A percentile compares a stretch with the other conserved stretches of the same genome.
Conservation (phyloP, 768 basidiomycete genomes). For the Mycena pura region DNA sequence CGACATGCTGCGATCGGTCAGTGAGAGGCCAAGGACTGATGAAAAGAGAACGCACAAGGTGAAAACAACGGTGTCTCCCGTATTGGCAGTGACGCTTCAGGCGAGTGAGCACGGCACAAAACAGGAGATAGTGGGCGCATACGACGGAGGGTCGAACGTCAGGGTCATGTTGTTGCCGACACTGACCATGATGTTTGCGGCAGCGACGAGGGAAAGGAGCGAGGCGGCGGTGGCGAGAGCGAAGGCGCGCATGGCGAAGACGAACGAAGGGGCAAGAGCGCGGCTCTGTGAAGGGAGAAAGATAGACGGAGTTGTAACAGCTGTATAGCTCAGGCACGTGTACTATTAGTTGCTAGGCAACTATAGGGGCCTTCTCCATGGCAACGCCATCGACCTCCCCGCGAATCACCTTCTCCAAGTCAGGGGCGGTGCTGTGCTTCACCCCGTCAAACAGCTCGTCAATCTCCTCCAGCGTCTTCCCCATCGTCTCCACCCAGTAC, state of each 20-base stretch:
- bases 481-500: slow-evolving; percentile 32
- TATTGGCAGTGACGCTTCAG: slow-evolving; percentile 30
- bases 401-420: slow-evolving; percentile 27
- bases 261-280: slow-evolving; percentile 1
- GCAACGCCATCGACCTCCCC: slow-evolving; percentile 4
- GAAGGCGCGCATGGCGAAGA: slow-evolving; percentile 21
- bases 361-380: not conserved
- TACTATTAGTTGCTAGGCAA: no score
- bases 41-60: slow-evolving; percentile 20
- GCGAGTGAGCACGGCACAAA: not conserved
- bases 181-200: slow-evolving; percentile 3
- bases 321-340: not conserved
- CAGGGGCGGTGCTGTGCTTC: slow-evolving; percentile 28
- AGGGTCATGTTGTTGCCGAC: slow-evolving; percentile 10
- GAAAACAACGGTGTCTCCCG: slow-evolving; percentile 23
- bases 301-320: no score
- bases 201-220: slow-evolving; percentile 10
- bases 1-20: slow-evolving; percentile 26
- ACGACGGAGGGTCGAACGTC: slow-evolving; percentile 13
- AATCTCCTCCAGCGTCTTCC: slow-evolving; percentile 32
- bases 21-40: not conserved
- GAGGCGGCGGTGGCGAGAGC: slow-evolving; percentile 18
- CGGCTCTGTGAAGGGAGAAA: not conserved
- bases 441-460: slow-evolving; percentile 30
- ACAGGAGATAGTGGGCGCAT: not conserved